Percentiles rank a stretch among this genome's conserved stretches.
These are phyloP conservation scores for Oidiodendron maius DNA, from an alignment of 495 filamentous ascomycete species.

Conservation along the genomic window DNA sequence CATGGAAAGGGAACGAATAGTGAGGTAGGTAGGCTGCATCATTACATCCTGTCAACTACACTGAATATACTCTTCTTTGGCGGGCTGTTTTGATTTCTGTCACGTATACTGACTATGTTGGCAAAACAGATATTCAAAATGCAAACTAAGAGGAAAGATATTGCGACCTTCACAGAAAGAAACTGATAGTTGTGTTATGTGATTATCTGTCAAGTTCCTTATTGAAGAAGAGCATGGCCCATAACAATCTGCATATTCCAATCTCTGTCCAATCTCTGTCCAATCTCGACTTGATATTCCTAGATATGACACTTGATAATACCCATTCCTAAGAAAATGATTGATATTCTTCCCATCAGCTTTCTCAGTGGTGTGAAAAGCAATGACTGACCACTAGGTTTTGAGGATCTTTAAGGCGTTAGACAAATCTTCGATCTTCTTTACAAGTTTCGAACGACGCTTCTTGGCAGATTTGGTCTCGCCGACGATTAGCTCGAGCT, in stretches of 20 bases:
- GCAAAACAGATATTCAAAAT: too few species aligned
- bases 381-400: constrained; percentile 12
- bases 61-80: too few species aligned
- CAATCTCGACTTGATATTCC: constrained; percentile 3
- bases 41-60: too few species aligned
- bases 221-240: too few species aligned
- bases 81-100: too few species aligned
- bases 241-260: constrained; percentile 1
- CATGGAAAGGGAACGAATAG: too few species aligned
- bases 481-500: constrained; percentile 33
- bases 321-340: neutral
- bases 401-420: constrained; percentile 16
- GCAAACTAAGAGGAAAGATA: too few species aligned
- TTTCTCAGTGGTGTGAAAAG: constrained; percentile 8
- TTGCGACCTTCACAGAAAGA: too few species aligned
- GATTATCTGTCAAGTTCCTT: too few species aligned
- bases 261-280: constrained; percentile 3
- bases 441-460: constrained; percentile 17
- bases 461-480: constrained; percentile 24
- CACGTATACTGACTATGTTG: too few species aligned
- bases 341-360: neutral
- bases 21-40: too few species aligned
- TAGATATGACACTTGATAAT: neutral
- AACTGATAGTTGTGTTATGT: too few species aligned
- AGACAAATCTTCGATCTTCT: constrained; percentile 19